Evolutionary conservation across 1,284 basidiomycete genomes (phyloP), one percentile per base, ranked within the genome.

Genomic region (Cryptococcus neoformans): DNA sequence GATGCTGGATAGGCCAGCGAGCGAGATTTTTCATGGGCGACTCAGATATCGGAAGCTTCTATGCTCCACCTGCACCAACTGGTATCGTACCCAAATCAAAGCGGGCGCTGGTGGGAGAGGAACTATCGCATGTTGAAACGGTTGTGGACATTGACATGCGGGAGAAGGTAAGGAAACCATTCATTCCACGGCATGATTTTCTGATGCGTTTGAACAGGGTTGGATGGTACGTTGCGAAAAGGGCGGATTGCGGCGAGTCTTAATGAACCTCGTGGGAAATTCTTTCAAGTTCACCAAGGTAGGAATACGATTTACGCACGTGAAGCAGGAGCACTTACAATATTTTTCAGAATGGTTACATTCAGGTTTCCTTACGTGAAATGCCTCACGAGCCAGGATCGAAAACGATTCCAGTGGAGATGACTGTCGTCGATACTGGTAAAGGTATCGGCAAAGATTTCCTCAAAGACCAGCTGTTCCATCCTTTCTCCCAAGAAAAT

Each of bases 191-290:
- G 14, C 14, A 36, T 17, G 14, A 7, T 11, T 4, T 14, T 12
- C 38, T n/a, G 34, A 16, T 8, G 16, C 6, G n/a, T 16, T 42
- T 44, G 46, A 9, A 51, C 16, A 90, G 86, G 91, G 91, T 10
- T 98, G 94, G 94, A 80, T 82, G 14, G 81, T 96, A 39, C 86
- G 86, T 62, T 94, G 90, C 75, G 94, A 98, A 76, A 92, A 89
- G 65, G 92, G 90, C 42, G 94, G 94, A 17, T 87, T 97, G 58
- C 85, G 94, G 35, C 84, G 94, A 42, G 86, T 97, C 11, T 75
- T 97, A 62, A 96, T 97, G 92, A 98, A 98, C 73, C 77, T 98
- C 41, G 92, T 97, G 65, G 92, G 91, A 38, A 97, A 97, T 74
- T 92, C 92, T 67, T 80, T 95, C 63, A 96, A 96, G 77, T 96